phyloP scores from a whole-genome alignment of 2,329 filamentous ascomycete genomes.

The Aureobasidium sp. region DNA sequence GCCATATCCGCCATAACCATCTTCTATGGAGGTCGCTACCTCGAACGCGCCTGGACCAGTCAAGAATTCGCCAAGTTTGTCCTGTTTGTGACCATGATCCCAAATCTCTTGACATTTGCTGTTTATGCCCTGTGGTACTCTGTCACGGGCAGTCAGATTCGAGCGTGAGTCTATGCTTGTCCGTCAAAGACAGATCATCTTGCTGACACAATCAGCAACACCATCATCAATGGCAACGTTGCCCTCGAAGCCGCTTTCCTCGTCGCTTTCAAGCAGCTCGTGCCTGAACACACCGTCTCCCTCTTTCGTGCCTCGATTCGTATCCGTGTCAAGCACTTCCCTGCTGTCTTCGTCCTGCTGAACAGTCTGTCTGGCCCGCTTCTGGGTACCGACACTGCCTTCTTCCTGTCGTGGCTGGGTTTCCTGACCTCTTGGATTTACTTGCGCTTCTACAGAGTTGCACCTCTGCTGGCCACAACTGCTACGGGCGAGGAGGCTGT shows the following conservation, averaged over 20 bases:
- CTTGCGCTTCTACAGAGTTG: conserved; percentile 84
- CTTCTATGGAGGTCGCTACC: conserved; percentile 87
- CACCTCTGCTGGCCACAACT: conserved; percentile 50
- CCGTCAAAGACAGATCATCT: neutral
- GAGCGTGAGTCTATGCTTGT: conserved; percentile 13
- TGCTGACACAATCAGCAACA: conserved; percentile 44
- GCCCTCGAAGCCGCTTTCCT: conserved; percentile 89
- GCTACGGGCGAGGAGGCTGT: conserved; percentile 39
- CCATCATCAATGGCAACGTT: conserved; percentile 80
- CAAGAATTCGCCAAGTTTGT: conserved; percentile 89
- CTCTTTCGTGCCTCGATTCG: conserved; percentile 84
- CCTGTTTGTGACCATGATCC: conserved; percentile 66
- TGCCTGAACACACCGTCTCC: conserved; percentile 93
- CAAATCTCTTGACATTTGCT: conserved; percentile 69
- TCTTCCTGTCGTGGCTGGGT: conserved; percentile 72
- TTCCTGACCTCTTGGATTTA: conserved; percentile 91
- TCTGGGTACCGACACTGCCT: conserved; percentile 65
- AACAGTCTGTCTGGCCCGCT: conserved; percentile 59
- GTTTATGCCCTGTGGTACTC: conserved; percentile 68
- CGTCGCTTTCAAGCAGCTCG: conserved; percentile 93
- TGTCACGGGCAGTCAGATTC: conserved; percentile 51
- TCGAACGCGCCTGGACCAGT: conserved; percentile 93
- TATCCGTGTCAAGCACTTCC: conserved; percentile 78
- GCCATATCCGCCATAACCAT: conserved; percentile 69
- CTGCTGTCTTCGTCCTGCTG: conserved; percentile 65